Percentiles rank a stretch among this genome's conserved stretches.
Conservation (phyloP, 495 filamentous ascomycete species). For the Penicillium verhagenii region DNA sequence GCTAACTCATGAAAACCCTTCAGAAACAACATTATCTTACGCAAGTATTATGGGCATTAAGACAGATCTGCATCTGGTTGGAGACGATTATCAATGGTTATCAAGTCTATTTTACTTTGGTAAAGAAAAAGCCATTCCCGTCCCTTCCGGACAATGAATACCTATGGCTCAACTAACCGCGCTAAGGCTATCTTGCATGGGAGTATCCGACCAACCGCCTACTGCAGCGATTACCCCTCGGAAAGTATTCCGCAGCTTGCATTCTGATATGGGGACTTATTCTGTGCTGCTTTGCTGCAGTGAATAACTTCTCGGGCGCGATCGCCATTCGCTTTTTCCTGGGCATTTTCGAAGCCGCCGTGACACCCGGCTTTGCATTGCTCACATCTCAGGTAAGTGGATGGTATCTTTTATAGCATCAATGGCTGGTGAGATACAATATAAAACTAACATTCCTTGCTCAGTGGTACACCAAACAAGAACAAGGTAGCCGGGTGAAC, state of each 20-base stretch:
- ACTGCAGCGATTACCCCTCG: slow-evolving; percentile 57
- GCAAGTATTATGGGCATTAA: slow-evolving; percentile 62
- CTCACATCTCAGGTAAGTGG: slow-evolving; percentile 51
- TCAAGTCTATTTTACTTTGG: slow-evolving; percentile 63
- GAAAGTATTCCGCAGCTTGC: slow-evolving; percentile 57
- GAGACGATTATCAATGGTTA: slow-evolving; percentile 54
- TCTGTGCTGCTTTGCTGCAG: slow-evolving; percentile 53
- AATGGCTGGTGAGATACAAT: too few species aligned
- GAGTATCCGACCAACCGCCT: slow-evolving; percentile 64
- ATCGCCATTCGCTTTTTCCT: slow-evolving; percentile 60
- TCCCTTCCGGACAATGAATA: background rate
- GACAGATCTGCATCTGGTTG: slow-evolving; percentile 42
- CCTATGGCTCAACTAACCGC: background rate
- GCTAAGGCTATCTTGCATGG: slow-evolving; percentile 57
- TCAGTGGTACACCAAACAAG: slow-evolving; percentile 61
- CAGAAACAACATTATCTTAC: slow-evolving; percentile 64
- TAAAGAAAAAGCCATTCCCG: slow-evolving; percentile 18
- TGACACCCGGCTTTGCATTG: slow-evolving; percentile 63
- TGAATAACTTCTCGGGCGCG: slow-evolving; percentile 46
- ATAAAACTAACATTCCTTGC: background rate
- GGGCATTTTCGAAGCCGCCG: slow-evolving; percentile 60
- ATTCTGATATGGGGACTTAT: slow-evolving; percentile 59
- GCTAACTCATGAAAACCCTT: background rate
- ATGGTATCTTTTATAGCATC: background rate
- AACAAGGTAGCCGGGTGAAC: slow-evolving; percentile 56